Evolutionary conservation across 306 rosid species (phyloP).

Genomic region (Lupinus albus): DNA sequence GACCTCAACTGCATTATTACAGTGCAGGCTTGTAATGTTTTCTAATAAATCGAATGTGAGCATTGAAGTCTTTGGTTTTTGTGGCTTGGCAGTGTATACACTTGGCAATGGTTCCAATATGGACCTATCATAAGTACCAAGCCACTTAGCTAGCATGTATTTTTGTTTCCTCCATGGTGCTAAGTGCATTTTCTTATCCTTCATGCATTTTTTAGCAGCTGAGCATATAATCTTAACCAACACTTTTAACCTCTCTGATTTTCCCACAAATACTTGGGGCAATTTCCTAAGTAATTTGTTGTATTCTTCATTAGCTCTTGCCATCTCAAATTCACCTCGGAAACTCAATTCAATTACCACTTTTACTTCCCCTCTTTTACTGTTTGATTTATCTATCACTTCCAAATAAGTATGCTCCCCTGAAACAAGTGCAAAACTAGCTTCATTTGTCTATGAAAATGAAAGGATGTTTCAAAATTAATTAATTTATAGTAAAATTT

Average conservation of each 20-base stretch:
- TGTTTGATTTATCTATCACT: conserved; percentile 55
- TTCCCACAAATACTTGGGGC: conserved; percentile 77
- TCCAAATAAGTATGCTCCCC: conserved; percentile 79
- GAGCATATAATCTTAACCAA: conserved; percentile 69
- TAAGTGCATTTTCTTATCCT: conserved; percentile 84
- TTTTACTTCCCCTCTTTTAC: conserved; percentile 49
- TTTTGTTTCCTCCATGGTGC: conserved; percentile 87
- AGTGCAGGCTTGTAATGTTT: conserved; percentile 43
- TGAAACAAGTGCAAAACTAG: conserved; percentile 26
- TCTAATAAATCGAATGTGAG: conserved; percentile 69
- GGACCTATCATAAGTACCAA: conserved; percentile 54
- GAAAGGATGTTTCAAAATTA: background rate
- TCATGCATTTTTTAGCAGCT: conserved; percentile 79
- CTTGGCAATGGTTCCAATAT: conserved; percentile 43
- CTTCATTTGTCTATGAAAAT: background rate
- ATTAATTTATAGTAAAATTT: background rate
- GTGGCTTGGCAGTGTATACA: conserved; percentile 32
- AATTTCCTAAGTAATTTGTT: conserved; percentile 51
- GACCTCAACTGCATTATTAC: conserved; percentile 54
- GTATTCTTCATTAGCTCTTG: conserved; percentile 66
- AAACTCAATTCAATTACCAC: conserved; percentile 72
- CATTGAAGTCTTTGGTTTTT: conserved; percentile 68
- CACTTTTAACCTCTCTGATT: conserved; percentile 57
- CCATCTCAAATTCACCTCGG: conserved; percentile 80
- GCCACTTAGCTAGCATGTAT: conserved; percentile 92